Evolutionary conservation across 2,329 filamentous ascomycete species (phyloP).

Genomic region (Elsinoe fawcettii): DNA sequence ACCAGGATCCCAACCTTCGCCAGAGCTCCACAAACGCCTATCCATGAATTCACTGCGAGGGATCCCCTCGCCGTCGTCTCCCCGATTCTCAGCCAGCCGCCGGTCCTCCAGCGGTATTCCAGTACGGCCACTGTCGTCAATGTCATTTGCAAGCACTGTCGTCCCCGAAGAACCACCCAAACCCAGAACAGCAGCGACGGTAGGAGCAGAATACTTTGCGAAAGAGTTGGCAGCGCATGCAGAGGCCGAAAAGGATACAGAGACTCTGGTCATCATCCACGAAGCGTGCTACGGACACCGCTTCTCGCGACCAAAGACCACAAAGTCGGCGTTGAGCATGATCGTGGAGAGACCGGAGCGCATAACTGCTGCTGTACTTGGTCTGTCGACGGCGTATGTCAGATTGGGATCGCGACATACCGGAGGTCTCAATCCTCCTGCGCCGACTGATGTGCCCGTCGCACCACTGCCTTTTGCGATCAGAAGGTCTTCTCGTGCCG

Average conservation of each 20-base stretch:
- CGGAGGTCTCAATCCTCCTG: slow-evolving; percentile 60
- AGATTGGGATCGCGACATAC: slow-evolving; percentile 74
- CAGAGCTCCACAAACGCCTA: slow-evolving; percentile 4
- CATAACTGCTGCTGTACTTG: slow-evolving; percentile 73
- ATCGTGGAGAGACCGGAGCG: slow-evolving; percentile 94
- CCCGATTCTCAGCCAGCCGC: not conserved
- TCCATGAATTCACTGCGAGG: slow-evolving; percentile 9
- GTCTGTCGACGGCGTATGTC: slow-evolving; percentile 80
- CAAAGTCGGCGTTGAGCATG: slow-evolving; percentile 60
- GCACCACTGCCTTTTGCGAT: slow-evolving; percentile 72
- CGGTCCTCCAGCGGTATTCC: slow-evolving; percentile 11
- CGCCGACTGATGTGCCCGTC: slow-evolving; percentile 54
- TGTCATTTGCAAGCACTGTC: slow-evolving; percentile 2
- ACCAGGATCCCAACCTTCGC: not conserved
- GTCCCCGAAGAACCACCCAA: slow-evolving; percentile 2
- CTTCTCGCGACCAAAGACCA: slow-evolving; percentile 74
- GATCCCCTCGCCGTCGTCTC: not conserved
- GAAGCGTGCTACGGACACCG: slow-evolving; percentile 94
- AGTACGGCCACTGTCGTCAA: not conserved
- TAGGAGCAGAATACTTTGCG: slow-evolving; percentile 51
- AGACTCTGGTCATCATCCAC: slow-evolving; percentile 74
- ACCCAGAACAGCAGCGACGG: slow-evolving; percentile 1
- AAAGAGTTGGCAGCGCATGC: slow-evolving; percentile 61
- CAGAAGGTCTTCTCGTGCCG: slow-evolving; percentile 63
- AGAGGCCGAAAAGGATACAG: slow-evolving; percentile 29